Base-by-base conservation (phyloP, 768 basidiomycete species). In the Boletus subparvulus region DNA sequence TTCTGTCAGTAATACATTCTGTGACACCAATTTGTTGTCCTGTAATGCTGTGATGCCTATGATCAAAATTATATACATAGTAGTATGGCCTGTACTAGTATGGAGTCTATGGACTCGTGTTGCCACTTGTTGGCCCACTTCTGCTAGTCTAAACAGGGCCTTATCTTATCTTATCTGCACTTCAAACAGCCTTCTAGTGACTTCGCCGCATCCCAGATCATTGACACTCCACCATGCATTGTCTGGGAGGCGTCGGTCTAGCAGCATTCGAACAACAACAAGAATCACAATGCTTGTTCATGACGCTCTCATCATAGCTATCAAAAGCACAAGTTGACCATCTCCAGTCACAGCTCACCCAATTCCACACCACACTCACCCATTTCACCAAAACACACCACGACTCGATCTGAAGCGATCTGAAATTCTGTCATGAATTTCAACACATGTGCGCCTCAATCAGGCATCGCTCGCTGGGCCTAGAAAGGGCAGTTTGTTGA, bases 381-480 rank as follows among this genome's bases (percentile, higher is more conserved):
- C 81, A 80, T 55, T 99, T 98, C 65, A 92, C 94, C 2, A 74
- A 83, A 26, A 84, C 84, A 10, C 94, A 98, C 70, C 86, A 92
- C 48, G 83, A 88, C 42, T 84, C 88, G 54, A 98, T 99, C 67
- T 83, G 84, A 55, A 78, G 78, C 49, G 90, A 96, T 62, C 93
- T 96, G 2, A 80, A 82, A 4, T 95, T 99, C 70, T 82, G 97
- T 5, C 89, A 88, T 78, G 88, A 85, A 19, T 98, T 98, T 74
- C 92, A 94, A 62, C 88, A 92, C 56, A 97, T 99, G 93, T 99
- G 97, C 69, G 83, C 89, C 3, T 86, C 88, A 16, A 91, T 99
- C 54, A n/a, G 94, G 94, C 33, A 93, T 99, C 24, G 97, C 83
- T 98, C 21, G 88, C 91, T 2, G 93, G 92, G 0, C 89, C 91